Evolutionary conservation across 106 monocot species (phyloP), one percentile per base, ranked within the genome.

Genomic region (Posidonia australis): DNA sequence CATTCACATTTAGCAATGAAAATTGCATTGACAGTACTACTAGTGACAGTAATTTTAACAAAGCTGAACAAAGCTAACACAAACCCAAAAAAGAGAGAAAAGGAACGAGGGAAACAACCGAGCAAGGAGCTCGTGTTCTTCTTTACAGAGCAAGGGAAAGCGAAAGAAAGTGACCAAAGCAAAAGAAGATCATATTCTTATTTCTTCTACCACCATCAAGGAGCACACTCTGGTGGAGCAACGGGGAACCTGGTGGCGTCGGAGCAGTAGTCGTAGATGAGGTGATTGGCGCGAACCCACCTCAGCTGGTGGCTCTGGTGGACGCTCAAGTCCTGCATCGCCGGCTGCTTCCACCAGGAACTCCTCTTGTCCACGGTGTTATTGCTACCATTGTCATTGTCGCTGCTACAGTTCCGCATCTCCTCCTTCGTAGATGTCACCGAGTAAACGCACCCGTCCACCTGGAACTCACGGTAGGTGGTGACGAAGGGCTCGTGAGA

Each of bases 291-390:
- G 14, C 93, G 67, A 6, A 88, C 93, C 93, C 88, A 93, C 51
- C 74, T 54, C 13, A 93, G 75, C 79, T 89, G 93, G 51, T 93
- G 83, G n/a, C 70, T 83, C 93, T 93, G 88, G 62, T 89, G 93
- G 64, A 88, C 77, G 59, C 65, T 89, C 58, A 93, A 62, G 78
- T 78, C 81, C 77, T 81, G 77, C 90, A 86, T 83, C 44, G 56
- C 69, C 66, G 74, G 77, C 74, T 71, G 67, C 83, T 78, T 77
- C 90, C 80, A 86, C 90, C 90, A 85, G 32, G 66, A 81, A 18
- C 21, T 49, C 46, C 79, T 78, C 54, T 45, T 72, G 59, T 29
- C 57, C 23, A 73, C 82, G 17, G 26, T 26, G 27, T 0, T 20
- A 0, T 5, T 28, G 27, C 0, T 17, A 29, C 28, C 57, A 22